Evolutionary conservation across 805 yeast genomes (phyloP), one percentile per base, ranked within the genome.

Genomic region (Teunomyces atbi): DNA sequence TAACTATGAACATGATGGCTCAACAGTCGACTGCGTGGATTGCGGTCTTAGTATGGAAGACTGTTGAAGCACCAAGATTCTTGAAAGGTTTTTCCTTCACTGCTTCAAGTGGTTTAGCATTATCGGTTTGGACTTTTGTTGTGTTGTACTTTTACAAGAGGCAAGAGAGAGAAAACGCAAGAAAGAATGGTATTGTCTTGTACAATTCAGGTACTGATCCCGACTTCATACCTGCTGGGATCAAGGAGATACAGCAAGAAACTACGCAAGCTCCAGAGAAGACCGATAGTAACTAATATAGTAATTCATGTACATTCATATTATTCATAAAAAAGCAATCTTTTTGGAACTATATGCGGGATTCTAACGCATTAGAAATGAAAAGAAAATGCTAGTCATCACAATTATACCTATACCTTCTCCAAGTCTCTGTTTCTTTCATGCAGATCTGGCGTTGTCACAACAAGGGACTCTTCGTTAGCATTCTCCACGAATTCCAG

Each of bases 51-150:
- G 71, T 76, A 37, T 82, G 84, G 72, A 78, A 75, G 49, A 82
- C 86, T 1, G 75, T 69, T 4, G 84, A 81, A 45, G 73, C 82
- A 5, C 87, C 87, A 23, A 64, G 78, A 33, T 82, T 68, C 58
- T 64, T 65, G 39, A 79, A 75, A 42, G 86, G 86, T 49, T 82
- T 70, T 59, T 61, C 76, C 1, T 74, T 76, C 16, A 75, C 81
- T 19, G 74, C 79, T n/a, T 51, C 70, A 11, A 69, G 75, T 52
- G 81, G 76, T 4, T 59, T 68, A 12, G 62, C 74, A 15, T 76
- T 77, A 53, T 66, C 71, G 21, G 41, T 74, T 10, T 77, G 81
- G 80, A 74, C 81, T 3, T 62, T 76, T 42, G 76, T 76, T 12
- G 82, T 79, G 7, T 62, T 79, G 47, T 79, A 60, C 57, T 74